Evolutionary conservation across 2,329 filamentous ascomycete genomes (phyloP), one percentile per base, ranked within the genome.

Genomic region (Fusarium coffeatum): DNA sequence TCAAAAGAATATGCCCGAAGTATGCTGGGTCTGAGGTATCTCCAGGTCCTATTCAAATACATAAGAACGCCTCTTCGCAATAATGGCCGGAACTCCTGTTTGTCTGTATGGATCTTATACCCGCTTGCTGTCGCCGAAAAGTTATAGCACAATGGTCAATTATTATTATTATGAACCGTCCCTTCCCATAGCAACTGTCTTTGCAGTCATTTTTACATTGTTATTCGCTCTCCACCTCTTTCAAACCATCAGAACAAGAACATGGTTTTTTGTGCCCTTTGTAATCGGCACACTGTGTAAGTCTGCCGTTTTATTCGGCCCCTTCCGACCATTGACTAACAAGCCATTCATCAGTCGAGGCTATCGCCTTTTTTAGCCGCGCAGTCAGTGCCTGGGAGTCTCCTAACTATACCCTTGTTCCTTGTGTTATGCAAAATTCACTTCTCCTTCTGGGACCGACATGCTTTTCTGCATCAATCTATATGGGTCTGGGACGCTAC

Each of bases 151-250:
- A 20, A 59, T 59, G 49, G 41, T 54, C 1, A 46, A 55, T 5
- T 59, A 59, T 18, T 59, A 34, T 55, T 20, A 37, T 15, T 59
- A 59, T 20, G 23, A 55, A 13, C 56, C 56, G n/a, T 59, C 56
- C 22, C 23, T 59, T 40, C 41, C 41, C n/a, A 9, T 45, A 23
- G 40, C 56, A n/a, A 20, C 22, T 3, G 7, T 59, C 7, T 59
- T 59, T 3, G 16, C 22, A n/a, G 13, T 41, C 2, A 5, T 59
- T 15, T 59, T 59, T 1, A 28, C 13, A 12, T 23, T 59, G 4
- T 59, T 49, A 22, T 46, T n/a, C 6, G 18, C 30, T 18, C 5
- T 47, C 3, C 56, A 55, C 16, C 27, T 59, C 23, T 40, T 37
- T 25, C 56, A 59, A 22, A 40, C 37, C 1, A 23, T 55, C 6